Base-by-base conservation (phyloP, 2,329 filamentous ascomycete genomes). In the Verticillium nubilum region DNA sequence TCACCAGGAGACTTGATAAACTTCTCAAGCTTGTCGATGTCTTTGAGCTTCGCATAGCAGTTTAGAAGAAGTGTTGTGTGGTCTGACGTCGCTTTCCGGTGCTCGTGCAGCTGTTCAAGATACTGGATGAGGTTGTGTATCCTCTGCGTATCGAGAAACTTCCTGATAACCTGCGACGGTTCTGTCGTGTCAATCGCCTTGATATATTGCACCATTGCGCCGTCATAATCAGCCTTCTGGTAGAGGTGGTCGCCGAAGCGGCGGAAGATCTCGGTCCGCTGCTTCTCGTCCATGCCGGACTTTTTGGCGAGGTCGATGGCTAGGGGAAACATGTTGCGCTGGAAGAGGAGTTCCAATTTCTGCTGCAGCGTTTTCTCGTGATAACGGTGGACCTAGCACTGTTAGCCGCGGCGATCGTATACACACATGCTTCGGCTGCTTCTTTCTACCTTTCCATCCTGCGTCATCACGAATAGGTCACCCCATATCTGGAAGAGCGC, bases 121-220 rank as follows among this genome's bases (percentile, higher is more conserved):
- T 98, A 99, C 70, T 96, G 92, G 59, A 99, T 98, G 28, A 99
- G 80, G 70, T 98, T 99, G 67, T 97, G 92, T 74, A 99, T 97
- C 63, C 93, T 85, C 81, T 99, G 95, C 0, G 95, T 98, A 69
- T 99, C 95, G 37, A 99, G 82, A 68, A 96, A 99, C 86, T 97
- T 97, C 67, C 94, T 85, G 68, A 98, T 97, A 54, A 98, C 92
- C 69, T 97, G 94, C 1, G 94, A 97, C 6, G 94, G 94, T 68
- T 98, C 94, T 0, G 94, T 98, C 61, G 91, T 95, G 70, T 97
- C 93, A 61, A 99, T 97, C 0, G 96, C 94, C 66, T 92, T 90
- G 63, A 99, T 86, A 70, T 99, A 99, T 72, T 98, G 95, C 67
- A 96, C 89, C 96, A 99, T 99, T n/a, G 96, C 93, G 6, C 91